Evolutionary conservation across 192 early-diverging fungal genomes (phyloP), one percentile per base, ranked within the genome.

Genomic region (Allomyces macrogynus): DNA sequence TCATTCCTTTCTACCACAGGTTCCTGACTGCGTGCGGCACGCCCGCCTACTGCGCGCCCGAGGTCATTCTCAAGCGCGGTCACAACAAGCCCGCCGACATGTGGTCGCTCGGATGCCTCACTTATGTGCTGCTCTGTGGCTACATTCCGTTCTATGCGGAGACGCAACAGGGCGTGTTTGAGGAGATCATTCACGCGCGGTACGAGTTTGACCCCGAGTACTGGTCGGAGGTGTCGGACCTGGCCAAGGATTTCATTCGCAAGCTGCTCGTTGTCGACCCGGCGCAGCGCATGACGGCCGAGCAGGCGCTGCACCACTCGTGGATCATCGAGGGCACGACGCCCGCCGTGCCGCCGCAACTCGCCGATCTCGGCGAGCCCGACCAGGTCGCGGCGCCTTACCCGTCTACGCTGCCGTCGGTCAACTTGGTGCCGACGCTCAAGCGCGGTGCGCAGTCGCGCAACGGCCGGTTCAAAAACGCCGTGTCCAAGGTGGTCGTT

Each of bases 101-200:
- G 80, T 90, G 89, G 89, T 86, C 87, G 3, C 76, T 86, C 44
- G 87, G 87, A 57, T 83, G 87, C 18, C 83, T 89, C 63, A 75
- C 87, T 0, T 91, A 81, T 67, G 86, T 89, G 67, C 68, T 87
- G 61, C 76, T 91, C 1, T 83, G 81, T 24, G 88, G 89, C 9
- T 76, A 76, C 60, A 83, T 81, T 12, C 89, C 89, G 24, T 91
- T 91, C 64, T 65, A n/a, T 3, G 49, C 49, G 0, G 49, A 57
- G 12, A 57, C 49, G 49, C 49, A 57, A n/a, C 49, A n/a, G 16
- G 49, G 49, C 16, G 49, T 57, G 12, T 57, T 57, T 14, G 49
- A 57, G 16, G 49, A 57, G 12, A 65, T 65, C n/a, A n/a, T 65
- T 10, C 12, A 65, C 1, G 24, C 24, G 24, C 44, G 60, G 24